These are phyloP conservation scores for Euryodendron excelsum DNA, from an alignment of 148 eudicot species.

Conservation along the genomic window DNA sequence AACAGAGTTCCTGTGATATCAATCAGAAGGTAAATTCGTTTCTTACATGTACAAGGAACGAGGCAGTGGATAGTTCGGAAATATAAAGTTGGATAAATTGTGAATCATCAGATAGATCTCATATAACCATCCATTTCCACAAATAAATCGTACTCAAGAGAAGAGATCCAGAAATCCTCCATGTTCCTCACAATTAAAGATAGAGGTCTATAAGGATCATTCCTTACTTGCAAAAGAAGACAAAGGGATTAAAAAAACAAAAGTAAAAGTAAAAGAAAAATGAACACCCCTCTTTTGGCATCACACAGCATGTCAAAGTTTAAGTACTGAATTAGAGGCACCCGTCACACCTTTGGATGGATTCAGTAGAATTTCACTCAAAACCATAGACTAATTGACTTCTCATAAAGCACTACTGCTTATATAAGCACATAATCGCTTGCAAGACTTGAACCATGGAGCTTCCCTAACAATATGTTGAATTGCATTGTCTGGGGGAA, in stretches of 20 bases:
- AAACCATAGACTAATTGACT: slow-evolving; percentile 71
- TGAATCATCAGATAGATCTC: not conserved
- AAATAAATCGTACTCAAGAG: not conserved
- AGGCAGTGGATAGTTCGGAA: not conserved
- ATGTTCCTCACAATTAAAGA: too few relatives aligned
- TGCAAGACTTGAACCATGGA: slow-evolving; percentile 89
- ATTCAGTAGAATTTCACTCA: slow-evolving; percentile 54
- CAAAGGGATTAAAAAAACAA: too few relatives aligned
- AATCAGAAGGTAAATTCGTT: not conserved
- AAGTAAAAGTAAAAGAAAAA: too few relatives aligned
- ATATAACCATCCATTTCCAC: not conserved
- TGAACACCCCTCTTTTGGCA: too few relatives aligned
- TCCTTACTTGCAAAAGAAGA: too few relatives aligned
- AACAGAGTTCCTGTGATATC: not conserved
- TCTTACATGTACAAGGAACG: not conserved
- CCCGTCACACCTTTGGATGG: slow-evolving; percentile 51
- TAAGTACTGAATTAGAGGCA: not conserved
- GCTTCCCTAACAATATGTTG: slow-evolving; percentile 65
- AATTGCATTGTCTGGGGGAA: slow-evolving; percentile 55
- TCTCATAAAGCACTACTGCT: slow-evolving; percentile 88
- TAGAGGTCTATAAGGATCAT: too few relatives aligned
- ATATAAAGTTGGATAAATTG: not conserved
- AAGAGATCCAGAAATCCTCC: too few relatives aligned
- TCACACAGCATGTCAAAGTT: too few relatives aligned
- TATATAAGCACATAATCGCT: slow-evolving; percentile 84